Evolutionary conservation across 2,329 filamentous ascomycete species (phyloP).

Genomic region (Botrytis fabae): DNA sequence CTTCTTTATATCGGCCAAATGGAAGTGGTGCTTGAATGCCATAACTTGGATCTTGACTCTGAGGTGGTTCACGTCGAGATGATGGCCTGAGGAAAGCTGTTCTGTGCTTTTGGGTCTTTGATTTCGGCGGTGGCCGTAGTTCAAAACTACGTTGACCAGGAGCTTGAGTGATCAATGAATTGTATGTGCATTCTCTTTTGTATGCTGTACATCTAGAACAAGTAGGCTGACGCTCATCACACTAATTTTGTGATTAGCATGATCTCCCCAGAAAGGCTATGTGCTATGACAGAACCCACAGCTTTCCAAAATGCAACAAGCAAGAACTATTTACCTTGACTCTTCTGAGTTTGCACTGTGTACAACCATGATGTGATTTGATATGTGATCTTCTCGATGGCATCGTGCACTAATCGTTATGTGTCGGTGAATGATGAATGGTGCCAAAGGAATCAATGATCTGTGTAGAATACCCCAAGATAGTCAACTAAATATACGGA

Average conservation of each 20-base stretch:
- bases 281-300: neutral
- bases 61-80: neutral
- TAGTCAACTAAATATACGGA: neutral
- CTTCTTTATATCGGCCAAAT: neutral
- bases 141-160: conserved; percentile 21
- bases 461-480: neutral
- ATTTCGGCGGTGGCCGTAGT: neutral
- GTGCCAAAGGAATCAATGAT: too few relatives aligned
- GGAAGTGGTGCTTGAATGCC: conserved; percentile 1
- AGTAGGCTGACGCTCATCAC: conserved; percentile 17
- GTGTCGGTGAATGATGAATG: neutral
- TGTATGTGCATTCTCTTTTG: conserved; percentile 21
- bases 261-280: neutral
- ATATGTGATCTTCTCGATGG: conserved; percentile 21
- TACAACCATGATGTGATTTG: conserved; percentile 22
- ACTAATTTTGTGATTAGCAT: conserved; percentile 7
- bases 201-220: conserved; percentile 20
- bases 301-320: neutral
- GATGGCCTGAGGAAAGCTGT: conserved; percentile 9
- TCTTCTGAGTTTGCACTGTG: conserved; percentile 18
- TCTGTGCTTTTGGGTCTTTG: neutral
- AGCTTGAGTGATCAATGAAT: conserved; percentile 7
- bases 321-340: conserved; percentile 11
- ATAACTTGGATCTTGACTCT: neutral
- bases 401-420: neutral